Conservation (phyloP, 352 stramenopile species). For the Phytophthora palmivora region DNA sequence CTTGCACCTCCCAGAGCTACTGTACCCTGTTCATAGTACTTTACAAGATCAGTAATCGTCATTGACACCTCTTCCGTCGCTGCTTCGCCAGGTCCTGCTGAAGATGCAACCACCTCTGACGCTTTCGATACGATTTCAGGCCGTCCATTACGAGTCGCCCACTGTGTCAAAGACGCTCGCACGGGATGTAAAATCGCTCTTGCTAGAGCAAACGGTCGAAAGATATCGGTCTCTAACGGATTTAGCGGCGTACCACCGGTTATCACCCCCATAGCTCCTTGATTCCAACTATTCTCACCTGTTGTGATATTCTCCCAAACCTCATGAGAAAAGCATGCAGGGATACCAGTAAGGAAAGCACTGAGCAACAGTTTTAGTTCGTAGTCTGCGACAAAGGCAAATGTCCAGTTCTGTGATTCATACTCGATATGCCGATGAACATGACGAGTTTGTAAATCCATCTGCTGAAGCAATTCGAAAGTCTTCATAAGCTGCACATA, state of each 20-base stretch:
- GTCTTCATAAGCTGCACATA: conserved; percentile 65
- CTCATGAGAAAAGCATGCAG: conserved; percentile 55
- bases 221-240: conserved; percentile 34
- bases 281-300: conserved; percentile 25
- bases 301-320: conserved; percentile 36
- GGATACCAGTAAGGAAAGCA: conserved; percentile 67
- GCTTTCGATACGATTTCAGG: conserved; percentile 33
- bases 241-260: conserved; percentile 35
- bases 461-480: conserved; percentile 76
- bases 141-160: conserved; percentile 47
- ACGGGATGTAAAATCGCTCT: conserved; percentile 56
- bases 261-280: conserved; percentile 31
- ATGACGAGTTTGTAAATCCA: conserved; percentile 82
- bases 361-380: conserved; percentile 81
- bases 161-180: conserved; percentile 35
- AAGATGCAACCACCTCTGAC: conserved; percentile 7
- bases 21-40: conserved; percentile 50
- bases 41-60: conserved; percentile 31
- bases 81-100: conserved; percentile 27
- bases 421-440: conserved; percentile 80
- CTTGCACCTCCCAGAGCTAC: conserved; percentile 33
- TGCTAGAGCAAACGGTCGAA: conserved; percentile 46
- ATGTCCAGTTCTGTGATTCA: conserved; percentile 86
- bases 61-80: conserved; percentile 1
- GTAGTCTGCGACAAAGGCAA: conserved; percentile 85